A percentile compares a stretch with the other conserved stretches of the same genome.
These are phyloP conservation scores for Elongisporangium undulatum DNA, from an alignment of 352 stramenopile genomes.

Conservation along the genomic window DNA sequence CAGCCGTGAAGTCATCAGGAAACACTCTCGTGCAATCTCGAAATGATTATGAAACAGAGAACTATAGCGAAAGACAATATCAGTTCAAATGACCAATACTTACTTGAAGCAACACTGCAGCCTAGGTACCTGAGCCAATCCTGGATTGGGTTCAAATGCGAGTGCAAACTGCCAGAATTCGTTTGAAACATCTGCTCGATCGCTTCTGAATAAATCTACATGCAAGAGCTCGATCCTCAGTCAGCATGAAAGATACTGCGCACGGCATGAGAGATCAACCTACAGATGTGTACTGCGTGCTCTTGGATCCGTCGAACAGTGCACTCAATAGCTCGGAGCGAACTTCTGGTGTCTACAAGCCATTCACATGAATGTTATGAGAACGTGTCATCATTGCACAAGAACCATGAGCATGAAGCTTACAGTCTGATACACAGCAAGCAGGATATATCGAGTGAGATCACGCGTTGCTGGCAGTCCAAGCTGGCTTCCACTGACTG, in stretches of 20 bases:
- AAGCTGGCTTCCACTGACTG: neutral
- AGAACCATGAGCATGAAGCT: neutral
- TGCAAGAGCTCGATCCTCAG: neutral
- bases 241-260: neutral
- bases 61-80: conserved; percentile 7
- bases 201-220: conserved; percentile 12
- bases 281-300: conserved; percentile 5
- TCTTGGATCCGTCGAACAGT: conserved; percentile 32
- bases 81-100: conserved; percentile 2
- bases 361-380: neutral
- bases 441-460: conserved; percentile 9
- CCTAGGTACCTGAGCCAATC: conserved; percentile 56
- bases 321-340: conserved; percentile 42
- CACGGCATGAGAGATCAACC: neutral
- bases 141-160: conserved; percentile 51
- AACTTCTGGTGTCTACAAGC: conserved; percentile 36
- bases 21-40: conserved; percentile 29
- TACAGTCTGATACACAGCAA: conserved; percentile 15
- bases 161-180: conserved; percentile 23
- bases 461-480: neutral
- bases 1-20: conserved; percentile 40
- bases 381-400: neutral
- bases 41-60: conserved; percentile 46
- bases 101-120: neutral
- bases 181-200: conserved; percentile 18